Percentiles rank a stretch among this genome's conserved stretches.
phyloP scores from a whole-genome alignment of 352 stramenopile species.

The Globisporangium spiculum region DNA sequence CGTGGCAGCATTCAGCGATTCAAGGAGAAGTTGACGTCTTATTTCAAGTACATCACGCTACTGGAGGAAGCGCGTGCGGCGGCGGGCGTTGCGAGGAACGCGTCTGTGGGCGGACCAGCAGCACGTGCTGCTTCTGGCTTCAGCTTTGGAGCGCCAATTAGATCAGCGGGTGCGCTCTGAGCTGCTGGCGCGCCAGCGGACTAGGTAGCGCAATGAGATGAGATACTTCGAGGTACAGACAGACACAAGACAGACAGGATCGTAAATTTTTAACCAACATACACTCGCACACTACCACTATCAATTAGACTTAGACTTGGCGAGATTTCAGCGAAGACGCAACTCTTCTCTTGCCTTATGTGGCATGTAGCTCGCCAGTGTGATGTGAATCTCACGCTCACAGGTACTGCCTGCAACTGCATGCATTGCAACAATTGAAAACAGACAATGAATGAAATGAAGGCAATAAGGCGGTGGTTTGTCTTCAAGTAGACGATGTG shows the following conservation, averaged over 20 bases:
- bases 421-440: too few relatives aligned
- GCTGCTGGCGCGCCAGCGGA: neutral
- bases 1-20: conserved; percentile 34
- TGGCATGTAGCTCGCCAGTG: too few relatives aligned
- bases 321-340: too few relatives aligned
- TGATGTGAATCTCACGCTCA: too few relatives aligned
- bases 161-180: conserved; percentile 8
- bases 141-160: conserved; percentile 14
- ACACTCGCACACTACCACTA: neutral
- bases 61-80: conserved; percentile 58
- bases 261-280: neutral
- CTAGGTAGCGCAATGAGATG: neutral
- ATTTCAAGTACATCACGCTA: conserved; percentile 47
- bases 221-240: neutral
- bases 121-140: neutral
- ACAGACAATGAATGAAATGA: neutral
- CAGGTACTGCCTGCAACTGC: too few relatives aligned
- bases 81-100: conserved; percentile 32
- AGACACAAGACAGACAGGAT: neutral
- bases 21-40: conserved; percentile 39
- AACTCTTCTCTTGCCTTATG: too few relatives aligned
- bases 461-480: neutral
- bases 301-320: neutral
- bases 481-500: neutral
- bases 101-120: conserved; percentile 11